These are phyloP conservation scores for Apophysomyces trapeziformis DNA, from an alignment of 371 early-diverging fungal species.

Conservation along the genomic window DNA sequence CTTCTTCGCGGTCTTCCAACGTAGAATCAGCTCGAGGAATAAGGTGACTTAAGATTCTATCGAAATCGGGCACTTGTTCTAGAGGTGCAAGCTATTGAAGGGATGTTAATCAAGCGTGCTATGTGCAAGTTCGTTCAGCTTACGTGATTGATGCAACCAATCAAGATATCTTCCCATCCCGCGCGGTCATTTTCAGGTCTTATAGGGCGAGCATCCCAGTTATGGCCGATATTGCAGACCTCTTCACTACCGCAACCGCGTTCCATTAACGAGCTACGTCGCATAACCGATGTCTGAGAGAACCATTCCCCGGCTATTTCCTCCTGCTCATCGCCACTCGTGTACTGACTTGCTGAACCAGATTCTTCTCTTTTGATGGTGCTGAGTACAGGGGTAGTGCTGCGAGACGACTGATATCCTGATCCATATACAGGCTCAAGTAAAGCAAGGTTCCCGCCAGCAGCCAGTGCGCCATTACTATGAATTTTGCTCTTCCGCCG, in stretches of 20 bases:
- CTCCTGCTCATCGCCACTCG: constrained; percentile 8
- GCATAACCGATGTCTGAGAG: constrained; percentile 11
- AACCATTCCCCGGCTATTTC: constrained; percentile 10
- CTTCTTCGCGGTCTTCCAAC: constrained; percentile 50
- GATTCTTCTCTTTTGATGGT: background rate
- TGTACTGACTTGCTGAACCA: background rate
- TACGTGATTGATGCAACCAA: constrained; percentile 55
- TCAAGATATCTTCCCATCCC: constrained; percentile 53
- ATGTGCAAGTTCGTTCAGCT: background rate
- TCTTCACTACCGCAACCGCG: constrained; percentile 40
- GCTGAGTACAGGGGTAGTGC: background rate
- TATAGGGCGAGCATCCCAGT: constrained; percentile 44
- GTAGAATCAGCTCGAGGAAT: constrained; percentile 45
- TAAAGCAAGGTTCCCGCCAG: constrained; percentile 5
- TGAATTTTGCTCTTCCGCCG: constrained; percentile 18
- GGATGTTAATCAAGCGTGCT: background rate
- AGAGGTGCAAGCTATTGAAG: constrained; percentile 48
- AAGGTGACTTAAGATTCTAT: constrained; percentile 52
- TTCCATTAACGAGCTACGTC: constrained; percentile 18
- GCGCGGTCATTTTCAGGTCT: constrained; percentile 37
- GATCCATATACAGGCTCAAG: constrained; percentile 26
- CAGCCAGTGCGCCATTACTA: background rate
- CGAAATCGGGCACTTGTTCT: constrained; percentile 49
- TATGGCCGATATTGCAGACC: constrained; percentile 26
- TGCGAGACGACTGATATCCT: constrained; percentile 26